Base-by-base conservation (phyloP, 495 filamentous ascomycete species). In the Penicillium argentinense region DNA sequence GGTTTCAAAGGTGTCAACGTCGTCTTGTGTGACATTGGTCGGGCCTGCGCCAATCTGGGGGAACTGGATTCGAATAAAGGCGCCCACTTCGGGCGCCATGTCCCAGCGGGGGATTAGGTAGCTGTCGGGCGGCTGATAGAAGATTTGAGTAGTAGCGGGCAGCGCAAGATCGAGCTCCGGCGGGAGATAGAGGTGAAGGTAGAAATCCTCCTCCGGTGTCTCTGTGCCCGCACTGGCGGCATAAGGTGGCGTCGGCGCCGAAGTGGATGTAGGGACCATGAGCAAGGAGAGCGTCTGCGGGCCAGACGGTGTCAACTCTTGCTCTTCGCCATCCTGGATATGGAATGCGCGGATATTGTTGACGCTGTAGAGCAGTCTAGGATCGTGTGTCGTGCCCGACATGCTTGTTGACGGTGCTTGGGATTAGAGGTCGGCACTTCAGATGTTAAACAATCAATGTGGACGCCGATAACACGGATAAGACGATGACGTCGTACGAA, bases 101-200 rank as follows among this genome's bases (percentile, higher is more conserved):
- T 96, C 91, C 91, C 90, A 95, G 49, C 91, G 83, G 6, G 91
- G 91, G 46, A 97, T 95, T 26, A 97, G 73, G 63, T 97, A 97
- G 72, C 85, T 89, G 38, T 75, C 79, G 3, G 90, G 91, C 6
- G 88, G 88, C 68, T 96, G 88, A 60, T 95, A 89, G 67, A 91
- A 97, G 59, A 97, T 92, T 63, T 97, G 91, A 5, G 91, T 96
- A 1, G 89, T 95, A 16, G 91, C 91, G 11, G 91, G 91, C 12
- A 97, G 71, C 1, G 91, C 86, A 6, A 97, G 80, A 56, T 96
- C 91, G 53, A 97, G 77, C 74, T 95, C 91, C n/a, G 91, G 91
- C 11, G 91, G 91, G 1, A 97, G 82, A 53, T 93, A 85, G 26
- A 97, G 80, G 60, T 97, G 91, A 1, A 97, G 83, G 62, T 96